Percentiles rank a stretch among this genome's conserved stretches.
phyloP scores from a whole-genome alignment of 2,329 filamentous ascomycete species.

The Dendryphion nanum region DNA sequence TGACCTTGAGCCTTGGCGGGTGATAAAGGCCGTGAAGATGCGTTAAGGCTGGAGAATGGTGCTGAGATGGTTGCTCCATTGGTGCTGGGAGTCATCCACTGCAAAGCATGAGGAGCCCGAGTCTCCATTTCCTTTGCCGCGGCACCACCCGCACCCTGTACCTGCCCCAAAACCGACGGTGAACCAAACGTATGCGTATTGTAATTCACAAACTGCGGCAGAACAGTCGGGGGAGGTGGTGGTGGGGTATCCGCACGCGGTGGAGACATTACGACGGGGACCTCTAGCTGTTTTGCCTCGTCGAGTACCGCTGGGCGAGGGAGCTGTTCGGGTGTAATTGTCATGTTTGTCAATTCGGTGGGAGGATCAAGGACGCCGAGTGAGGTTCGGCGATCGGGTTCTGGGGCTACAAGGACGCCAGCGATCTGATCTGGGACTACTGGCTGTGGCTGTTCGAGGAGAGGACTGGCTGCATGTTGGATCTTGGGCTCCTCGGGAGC shows the following conservation, averaged over 20 bases:
- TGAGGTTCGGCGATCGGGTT: slow-evolving; percentile 12
- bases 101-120: slow-evolving; percentile 23
- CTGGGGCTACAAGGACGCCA: slow-evolving; percentile 2
- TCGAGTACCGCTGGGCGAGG: slow-evolving; percentile 33
- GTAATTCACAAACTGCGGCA: slow-evolving; percentile 35
- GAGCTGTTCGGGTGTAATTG: slow-evolving; percentile 34
- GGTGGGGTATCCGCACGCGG: slow-evolving; percentile 39
- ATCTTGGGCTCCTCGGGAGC: slow-evolving; percentile 24
- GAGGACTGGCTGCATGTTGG: slow-evolving; percentile 17
- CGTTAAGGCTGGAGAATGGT: background rate
- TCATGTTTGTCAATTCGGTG: slow-evolving; percentile 27
- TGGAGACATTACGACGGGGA: slow-evolving; percentile 22
- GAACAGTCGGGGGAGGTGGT: slow-evolving; percentile 31
- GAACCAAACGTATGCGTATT: slow-evolving; percentile 21
- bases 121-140: too few species aligned
- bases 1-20: slow-evolving; percentile 39
- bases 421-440: slow-evolving; percentile 12
- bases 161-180: too few species aligned
- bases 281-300: slow-evolving; percentile 15
- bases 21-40: slow-evolving; percentile 12
- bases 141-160: too few species aligned
- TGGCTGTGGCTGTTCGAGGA: slow-evolving; percentile 31
- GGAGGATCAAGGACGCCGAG: slow-evolving; percentile 24
- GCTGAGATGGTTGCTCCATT: slow-evolving; percentile 15
- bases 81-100: slow-evolving; percentile 34